A percentile compares a stretch with the other conserved stretches of the same genome.
These are phyloP conservation scores for Cyclotella choctawhatcheeana DNA, from an alignment of 108 stramenopile species.

Conservation along the genomic window DNA sequence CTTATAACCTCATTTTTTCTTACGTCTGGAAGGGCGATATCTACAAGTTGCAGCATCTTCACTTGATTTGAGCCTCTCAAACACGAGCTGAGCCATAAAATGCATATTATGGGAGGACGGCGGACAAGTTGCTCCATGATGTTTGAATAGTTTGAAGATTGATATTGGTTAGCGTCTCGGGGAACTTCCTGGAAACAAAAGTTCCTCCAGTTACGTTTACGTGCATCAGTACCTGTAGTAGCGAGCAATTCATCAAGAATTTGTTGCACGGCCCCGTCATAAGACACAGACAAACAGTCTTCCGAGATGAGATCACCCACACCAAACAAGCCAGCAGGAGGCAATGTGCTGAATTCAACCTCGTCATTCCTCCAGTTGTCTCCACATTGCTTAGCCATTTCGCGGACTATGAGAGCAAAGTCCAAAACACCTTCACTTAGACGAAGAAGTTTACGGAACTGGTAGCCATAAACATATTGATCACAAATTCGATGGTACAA, in stretches of 20 bases:
- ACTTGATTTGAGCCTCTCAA: constrained; percentile 62
- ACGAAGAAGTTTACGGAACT: constrained; percentile 54
- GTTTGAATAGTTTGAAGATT: neutral
- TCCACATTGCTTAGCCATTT: constrained; percentile 66
- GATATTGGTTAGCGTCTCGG: constrained; percentile 14
- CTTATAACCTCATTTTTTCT: constrained; percentile 13
- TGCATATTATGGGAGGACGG: constrained; percentile 56
- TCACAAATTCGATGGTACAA: constrained; percentile 75
- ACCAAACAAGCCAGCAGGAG: constrained; percentile 65
- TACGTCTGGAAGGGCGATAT: constrained; percentile 53
- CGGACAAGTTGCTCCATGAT: constrained; percentile 36
- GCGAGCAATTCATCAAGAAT: constrained; percentile 68
- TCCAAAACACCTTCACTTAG: constrained; percentile 42
- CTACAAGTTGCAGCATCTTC: constrained; percentile 64
- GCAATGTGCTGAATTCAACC: constrained; percentile 50
- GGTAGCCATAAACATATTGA: constrained; percentile 72
- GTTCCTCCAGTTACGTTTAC: constrained; percentile 71
- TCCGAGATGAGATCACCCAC: constrained; percentile 74
- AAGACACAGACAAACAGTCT: constrained; percentile 47
- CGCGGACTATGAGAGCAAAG: constrained; percentile 56
- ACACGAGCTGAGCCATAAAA: constrained; percentile 74
- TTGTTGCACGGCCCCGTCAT: constrained; percentile 30
- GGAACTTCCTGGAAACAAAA: constrained; percentile 68
- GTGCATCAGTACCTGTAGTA: constrained; percentile 41
- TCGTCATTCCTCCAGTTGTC: constrained; percentile 52